phyloP scores from a whole-genome alignment of 257 asterid species.

The Solanum lignicaule region DNA sequence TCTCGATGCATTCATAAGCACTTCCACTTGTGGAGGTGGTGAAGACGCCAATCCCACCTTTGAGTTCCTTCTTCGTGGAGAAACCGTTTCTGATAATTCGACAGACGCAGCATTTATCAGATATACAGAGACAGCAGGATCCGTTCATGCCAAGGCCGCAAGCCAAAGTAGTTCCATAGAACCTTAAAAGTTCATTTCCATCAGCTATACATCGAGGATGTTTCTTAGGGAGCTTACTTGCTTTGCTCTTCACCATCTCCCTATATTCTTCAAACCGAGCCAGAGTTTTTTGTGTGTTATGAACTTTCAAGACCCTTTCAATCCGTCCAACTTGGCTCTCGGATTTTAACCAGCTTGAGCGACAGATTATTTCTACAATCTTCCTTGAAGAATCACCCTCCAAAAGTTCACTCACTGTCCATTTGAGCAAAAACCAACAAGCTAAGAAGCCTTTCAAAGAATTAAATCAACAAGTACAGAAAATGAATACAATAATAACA shows the following conservation, averaged over 20 bases:
- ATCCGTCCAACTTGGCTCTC: slow-evolving; percentile 50
- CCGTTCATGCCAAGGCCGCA: slow-evolving; percentile 76
- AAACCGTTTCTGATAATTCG: slow-evolving; percentile 61
- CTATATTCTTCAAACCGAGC: slow-evolving; percentile 72
- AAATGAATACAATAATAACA: background rate
- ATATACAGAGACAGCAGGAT: slow-evolving; percentile 54
- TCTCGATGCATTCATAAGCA: slow-evolving; percentile 55
- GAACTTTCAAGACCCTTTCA: slow-evolving; percentile 65
- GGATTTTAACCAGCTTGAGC: slow-evolving; percentile 59
- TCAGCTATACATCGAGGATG: slow-evolving; percentile 92
- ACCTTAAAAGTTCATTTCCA: slow-evolving; percentile 77
- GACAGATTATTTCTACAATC: slow-evolving; percentile 78
- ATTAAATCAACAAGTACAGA: background rate
- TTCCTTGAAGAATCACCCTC: slow-evolving; percentile 92
- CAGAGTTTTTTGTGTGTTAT: slow-evolving; percentile 61
- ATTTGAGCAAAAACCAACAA: background rate
- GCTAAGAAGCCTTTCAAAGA: background rate
- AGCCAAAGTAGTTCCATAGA: slow-evolving; percentile 56
- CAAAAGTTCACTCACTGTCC: slow-evolving; percentile 68
- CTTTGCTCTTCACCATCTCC: slow-evolving; percentile 59
- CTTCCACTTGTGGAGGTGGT: slow-evolving; percentile 80
- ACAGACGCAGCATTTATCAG: slow-evolving; percentile 68
- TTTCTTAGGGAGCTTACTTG: slow-evolving; percentile 65
- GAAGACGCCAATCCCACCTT: slow-evolving; percentile 64
- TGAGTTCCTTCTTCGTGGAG: slow-evolving; percentile 43